A percentile compares a stretch with the other conserved stretches of the same genome.
These are phyloP conservation scores for Helotiales sp. DNA, from an alignment of 2,329 filamentous ascomycete species.

Conservation along the genomic window DNA sequence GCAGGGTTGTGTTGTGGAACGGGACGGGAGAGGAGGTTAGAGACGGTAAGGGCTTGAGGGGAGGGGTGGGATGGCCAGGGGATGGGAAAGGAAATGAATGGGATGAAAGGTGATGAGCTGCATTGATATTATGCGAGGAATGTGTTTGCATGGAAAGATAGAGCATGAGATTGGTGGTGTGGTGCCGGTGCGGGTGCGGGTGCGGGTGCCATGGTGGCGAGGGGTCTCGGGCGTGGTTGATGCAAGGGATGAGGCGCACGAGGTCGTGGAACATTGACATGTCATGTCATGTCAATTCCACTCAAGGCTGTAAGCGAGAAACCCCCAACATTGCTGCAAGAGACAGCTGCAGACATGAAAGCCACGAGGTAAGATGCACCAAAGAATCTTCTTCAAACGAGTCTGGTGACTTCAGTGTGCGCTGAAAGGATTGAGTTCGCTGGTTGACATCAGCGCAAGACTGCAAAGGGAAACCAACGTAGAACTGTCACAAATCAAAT, in stretches of 20 bases:
- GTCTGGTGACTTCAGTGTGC: neutral
- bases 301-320: neutral
- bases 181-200: neutral
- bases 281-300: neutral
- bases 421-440: too few relatives aligned
- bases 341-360: neutral
- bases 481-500: too few relatives aligned
- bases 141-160: neutral
- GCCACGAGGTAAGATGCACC: neutral
- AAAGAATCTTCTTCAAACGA: neutral
- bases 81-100: neutral
- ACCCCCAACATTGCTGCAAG: neutral
- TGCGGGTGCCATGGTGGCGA: neutral
- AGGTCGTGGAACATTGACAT: neutral
- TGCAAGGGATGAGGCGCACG: neutral
- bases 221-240: neutral
- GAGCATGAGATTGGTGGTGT: neutral
- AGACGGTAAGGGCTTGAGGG: neutral
- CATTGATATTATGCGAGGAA: neutral
- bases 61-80: neutral
- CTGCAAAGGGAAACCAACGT: too few relatives aligned
- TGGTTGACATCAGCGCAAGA: too few relatives aligned
- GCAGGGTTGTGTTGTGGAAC: neutral
- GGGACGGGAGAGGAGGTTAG: neutral
- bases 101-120: neutral